Evolutionary conservation across 345 rosid species (phyloP).

Genomic region (Euphorbia peplus): DNA sequence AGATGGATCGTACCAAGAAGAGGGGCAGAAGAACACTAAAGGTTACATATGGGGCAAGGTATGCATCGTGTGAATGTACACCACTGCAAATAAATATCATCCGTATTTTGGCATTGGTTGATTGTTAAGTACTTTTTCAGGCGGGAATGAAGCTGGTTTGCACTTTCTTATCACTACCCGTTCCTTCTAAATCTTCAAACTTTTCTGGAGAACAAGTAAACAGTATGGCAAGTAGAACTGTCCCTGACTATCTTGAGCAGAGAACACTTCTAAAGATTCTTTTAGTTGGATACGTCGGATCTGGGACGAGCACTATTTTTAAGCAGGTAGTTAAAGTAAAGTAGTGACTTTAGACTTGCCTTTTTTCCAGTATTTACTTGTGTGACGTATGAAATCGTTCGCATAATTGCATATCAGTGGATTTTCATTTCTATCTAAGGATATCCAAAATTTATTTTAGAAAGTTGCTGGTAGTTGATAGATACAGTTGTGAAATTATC

Average conservation of each 20-base stretch:
- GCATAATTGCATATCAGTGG: not conserved
- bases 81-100: not conserved
- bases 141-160: conserved; percentile 89
- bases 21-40: conserved; percentile 95
- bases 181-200: conserved; percentile 76
- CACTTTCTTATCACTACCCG: conserved; percentile 87
- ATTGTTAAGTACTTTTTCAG: conserved; percentile 40
- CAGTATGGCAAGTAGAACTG: conserved; percentile 53
- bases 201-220: conserved; percentile 50
- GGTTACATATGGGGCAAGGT: conserved; percentile 99
- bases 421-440: not conserved
- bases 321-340: conserved; percentile 63
- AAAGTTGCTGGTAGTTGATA: not conserved
- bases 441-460: not conserved
- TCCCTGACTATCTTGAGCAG: conserved; percentile 76
- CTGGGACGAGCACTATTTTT: conserved; percentile 95
- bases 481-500: not conserved
- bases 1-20: conserved; percentile 99
- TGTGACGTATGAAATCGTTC: not conserved
- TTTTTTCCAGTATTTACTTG: not conserved
- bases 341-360: not conserved
- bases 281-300: conserved; percentile 79
- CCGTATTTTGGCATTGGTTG: conserved; percentile 19
- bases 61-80: conserved; percentile 14
- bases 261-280: conserved; percentile 71